Base-by-base conservation (phyloP, 495 filamentous ascomycete genomes). In the Hypoxylon cercidicola region DNA sequence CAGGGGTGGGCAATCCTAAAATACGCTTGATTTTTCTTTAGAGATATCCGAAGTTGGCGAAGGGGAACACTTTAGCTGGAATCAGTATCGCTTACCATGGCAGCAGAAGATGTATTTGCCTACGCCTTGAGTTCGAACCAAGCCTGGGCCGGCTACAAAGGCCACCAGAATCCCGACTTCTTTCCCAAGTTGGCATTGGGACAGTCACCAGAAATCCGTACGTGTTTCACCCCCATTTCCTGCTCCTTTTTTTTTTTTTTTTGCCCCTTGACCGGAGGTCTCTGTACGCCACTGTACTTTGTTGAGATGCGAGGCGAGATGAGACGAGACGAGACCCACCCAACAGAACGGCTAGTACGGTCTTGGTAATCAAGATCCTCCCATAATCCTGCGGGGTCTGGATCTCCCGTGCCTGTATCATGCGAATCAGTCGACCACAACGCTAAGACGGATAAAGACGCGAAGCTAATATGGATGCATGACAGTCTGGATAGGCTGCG, bases 401-500 rank as follows among this genome's bases (percentile, higher is more conserved):
- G 52, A 45, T 51, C 39, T 35, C 40, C 1, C 34, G 12, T 23
- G 10, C 25, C 25, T 28, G 53, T 19, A 34, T 34, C 53, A 34
- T 20, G 30, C 19, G 21, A 55, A 47, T 48, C 13, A 62, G 34
- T 34, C 43, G 16, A 53, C 18, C 13, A 23, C 20, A 47, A 45
- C 23, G 4, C 9, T 12, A 45, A 55, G 18, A 13, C n/a, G 41
- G 39, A 58, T 21, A 21, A 62, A 67, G n/a, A 46, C 25, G 37
- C 35, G 13, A 15, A 34, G 48, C 41, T 41, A 34, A 37, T 37
- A 12, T 37, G n/a, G 12, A 39, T 20, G 45, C 34, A 23, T 4
- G 34, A 50, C 35, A 85, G 83, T 97, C 65, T 97, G 93, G 93
- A 82, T 97, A 66, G 93, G 93, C 69, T 97, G 93, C 84, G 90